Evolutionary conservation across 2,329 filamentous ascomycete genomes (phyloP), one percentile per base, ranked within the genome.

Genomic region (Calycina marina): DNA sequence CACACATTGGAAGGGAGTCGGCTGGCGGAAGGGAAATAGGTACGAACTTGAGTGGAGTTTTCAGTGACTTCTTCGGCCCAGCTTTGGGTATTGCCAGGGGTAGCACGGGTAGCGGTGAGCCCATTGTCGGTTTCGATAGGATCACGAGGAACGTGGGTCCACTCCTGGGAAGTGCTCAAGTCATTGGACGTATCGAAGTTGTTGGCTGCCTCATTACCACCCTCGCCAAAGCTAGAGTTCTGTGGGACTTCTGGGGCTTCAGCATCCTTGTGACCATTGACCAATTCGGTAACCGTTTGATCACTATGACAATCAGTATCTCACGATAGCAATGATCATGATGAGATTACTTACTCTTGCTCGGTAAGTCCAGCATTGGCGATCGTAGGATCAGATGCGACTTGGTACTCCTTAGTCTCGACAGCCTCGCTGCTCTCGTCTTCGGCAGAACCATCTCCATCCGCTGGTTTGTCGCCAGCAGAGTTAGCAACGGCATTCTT

Each of bases 61-160:
- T 74, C 70, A 12, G 77, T 71, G 45, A 80, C 70, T 39, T 90
- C 81, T 48, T 93, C 84, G 15, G 82, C 82, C 82, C 82, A 92
- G 47, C 76, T 84, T 50, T 78, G 73, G 25, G 63, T 65, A 47
- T 68, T 67, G 17, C 64, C 63, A 47, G 66, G 65, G 34, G 58
- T 51, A 24, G 60, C 55, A 14, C 72, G 59, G 5, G 70, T 72
- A 15, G 72, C 70, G 28, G 65, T 58, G 25, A 72, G 53, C 22
- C 71, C 72, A 22, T 66, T 72, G 40, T 90, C 81, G 4, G 78
- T 77, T 62, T 92, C 84, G 31, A 71, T 60, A 28, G 76, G 68
- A 49, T 86, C 72, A 35, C 77, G 72, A 31, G 82, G 72, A 38
- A 92, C 77, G 71, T 82, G 47, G 31, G 53, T 47, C 52, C 52